A percentile compares a stretch with the other conserved stretches of the same genome.
These are phyloP conservation scores for Metschnikowia noctiluminum DNA, from an alignment of 805 yeast species.

Conservation along the genomic window DNA sequence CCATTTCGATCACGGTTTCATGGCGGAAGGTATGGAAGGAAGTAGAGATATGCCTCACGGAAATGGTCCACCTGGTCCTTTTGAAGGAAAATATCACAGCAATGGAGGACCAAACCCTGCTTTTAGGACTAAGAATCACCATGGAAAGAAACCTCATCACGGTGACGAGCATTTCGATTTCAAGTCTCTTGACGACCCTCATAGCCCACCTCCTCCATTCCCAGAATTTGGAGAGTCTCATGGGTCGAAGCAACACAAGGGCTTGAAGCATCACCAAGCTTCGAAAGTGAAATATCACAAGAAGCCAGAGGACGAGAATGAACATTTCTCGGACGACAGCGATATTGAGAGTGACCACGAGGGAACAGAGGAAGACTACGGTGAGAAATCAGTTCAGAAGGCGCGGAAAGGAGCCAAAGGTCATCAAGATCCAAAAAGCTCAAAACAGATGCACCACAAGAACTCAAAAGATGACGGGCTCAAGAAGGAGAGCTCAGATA, in stretches of 20 bases:
- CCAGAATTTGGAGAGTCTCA: constrained; percentile 1
- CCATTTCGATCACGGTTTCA: constrained; percentile 4
- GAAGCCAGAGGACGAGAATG: background rate
- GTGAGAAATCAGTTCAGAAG: background rate
- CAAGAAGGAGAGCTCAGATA: background rate
- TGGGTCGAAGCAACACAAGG: background rate
- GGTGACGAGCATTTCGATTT: background rate
- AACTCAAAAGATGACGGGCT: background rate
- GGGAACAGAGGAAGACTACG: background rate
- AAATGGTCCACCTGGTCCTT: background rate
- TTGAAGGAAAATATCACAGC: background rate
- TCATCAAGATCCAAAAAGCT: background rate
- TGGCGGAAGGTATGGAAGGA: background rate
- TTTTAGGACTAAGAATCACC: background rate
- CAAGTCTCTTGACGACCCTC: constrained; percentile 2
- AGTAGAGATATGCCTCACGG: background rate
- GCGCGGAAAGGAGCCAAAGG: background rate
- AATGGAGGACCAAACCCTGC: background rate
- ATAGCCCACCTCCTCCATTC: constrained; percentile 6
- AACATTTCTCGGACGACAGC: background rate
- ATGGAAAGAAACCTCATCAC: background rate
- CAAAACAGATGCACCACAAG: background rate
- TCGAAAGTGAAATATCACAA: constrained; percentile 2
- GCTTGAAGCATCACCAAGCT: background rate
- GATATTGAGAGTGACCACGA: background rate